A percentile compares a stretch with the other conserved stretches of the same genome.
phyloP scores from a whole-genome alignment of 495 filamentous ascomycete genomes.

The Trichoderma erinaceum region DNA sequence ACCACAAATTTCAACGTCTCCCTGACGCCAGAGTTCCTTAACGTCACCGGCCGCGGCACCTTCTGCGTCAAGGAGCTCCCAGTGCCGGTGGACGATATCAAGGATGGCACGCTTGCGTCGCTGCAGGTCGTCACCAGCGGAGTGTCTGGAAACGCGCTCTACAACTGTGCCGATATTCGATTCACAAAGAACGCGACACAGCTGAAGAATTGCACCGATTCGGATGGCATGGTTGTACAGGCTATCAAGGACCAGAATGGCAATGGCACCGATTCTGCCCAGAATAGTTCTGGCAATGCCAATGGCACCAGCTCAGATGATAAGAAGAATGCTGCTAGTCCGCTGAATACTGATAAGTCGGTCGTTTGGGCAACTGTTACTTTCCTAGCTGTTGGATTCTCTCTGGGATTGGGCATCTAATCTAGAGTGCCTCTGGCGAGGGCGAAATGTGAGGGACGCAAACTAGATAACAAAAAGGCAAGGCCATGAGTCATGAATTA shows the following conservation, averaged over 20 bases:
- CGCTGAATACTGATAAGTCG: slow-evolving; percentile 23
- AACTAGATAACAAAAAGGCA: not conserved
- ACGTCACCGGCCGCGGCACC: slow-evolving; percentile 55
- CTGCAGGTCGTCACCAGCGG: slow-evolving; percentile 54
- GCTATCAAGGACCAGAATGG: slow-evolving; percentile 20
- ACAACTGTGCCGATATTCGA: slow-evolving; percentile 61
- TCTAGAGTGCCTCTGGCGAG: not conserved
- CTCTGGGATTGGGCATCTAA: slow-evolving; percentile 24
- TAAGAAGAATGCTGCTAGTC: not conserved
- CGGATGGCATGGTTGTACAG: slow-evolving; percentile 29
- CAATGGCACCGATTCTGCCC: slow-evolving; percentile 16
- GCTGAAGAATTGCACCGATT: slow-evolving; percentile 41
- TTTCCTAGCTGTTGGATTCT: slow-evolving; percentile 50
- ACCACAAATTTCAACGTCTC: slow-evolving; percentile 56
- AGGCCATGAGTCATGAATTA: not conserved
- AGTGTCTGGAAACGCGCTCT: slow-evolving; percentile 44
- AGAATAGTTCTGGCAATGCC: slow-evolving; percentile 6
- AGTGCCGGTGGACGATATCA: slow-evolving; percentile 35
- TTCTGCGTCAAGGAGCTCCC: slow-evolving; percentile 49
- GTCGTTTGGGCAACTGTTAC: slow-evolving; percentile 45
- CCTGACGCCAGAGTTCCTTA: slow-evolving; percentile 45
- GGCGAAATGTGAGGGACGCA: not conserved
- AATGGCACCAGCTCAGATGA: slow-evolving; percentile 17
- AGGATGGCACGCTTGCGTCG: slow-evolving; percentile 46
- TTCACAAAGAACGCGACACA: slow-evolving; percentile 42